Percentiles rank a stretch among this genome's conserved stretches.
Evolutionary conservation across 768 basidiomycete genomes (phyloP).

Genomic region (Leccinum pellstonianum): DNA sequence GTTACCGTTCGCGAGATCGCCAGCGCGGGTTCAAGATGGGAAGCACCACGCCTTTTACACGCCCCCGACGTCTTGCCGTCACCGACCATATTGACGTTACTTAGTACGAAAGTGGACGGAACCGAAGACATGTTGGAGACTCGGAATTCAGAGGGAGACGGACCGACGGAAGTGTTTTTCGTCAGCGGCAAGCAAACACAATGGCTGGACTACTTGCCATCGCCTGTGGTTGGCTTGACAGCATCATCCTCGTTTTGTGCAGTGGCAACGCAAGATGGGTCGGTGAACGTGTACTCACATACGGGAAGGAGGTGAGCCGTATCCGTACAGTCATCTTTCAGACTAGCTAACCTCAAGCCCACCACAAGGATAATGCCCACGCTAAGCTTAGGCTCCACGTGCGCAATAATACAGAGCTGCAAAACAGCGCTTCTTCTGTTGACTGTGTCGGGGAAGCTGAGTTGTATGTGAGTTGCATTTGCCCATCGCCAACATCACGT

Average conservation of each 20-base stretch:
- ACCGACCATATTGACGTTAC: slow-evolving; percentile 58
- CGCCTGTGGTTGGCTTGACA: slow-evolving; percentile 63
- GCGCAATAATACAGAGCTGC: slow-evolving; percentile 64
- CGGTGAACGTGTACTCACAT: slow-evolving; percentile 78
- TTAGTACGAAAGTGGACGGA: slow-evolving; percentile 62
- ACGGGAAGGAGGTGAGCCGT: slow-evolving; percentile 73
- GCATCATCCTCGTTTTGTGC: slow-evolving; percentile 70
- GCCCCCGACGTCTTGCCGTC: slow-evolving; percentile 35
- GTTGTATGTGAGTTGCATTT: slow-evolving; percentile 60
- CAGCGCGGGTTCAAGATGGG: slow-evolving; percentile 14
- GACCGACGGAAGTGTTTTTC: slow-evolving; percentile 67
- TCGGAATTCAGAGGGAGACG: slow-evolving; percentile 67
- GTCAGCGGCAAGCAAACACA: slow-evolving; percentile 65
- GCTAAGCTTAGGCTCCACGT: slow-evolving; percentile 67
- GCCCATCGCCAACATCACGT: not conserved
- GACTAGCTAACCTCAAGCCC: slow-evolving; percentile 2
- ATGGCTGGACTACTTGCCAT: slow-evolving; percentile 88
- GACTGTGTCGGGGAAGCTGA: slow-evolving; percentile 68
- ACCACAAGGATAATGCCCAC: slow-evolving; percentile 69
- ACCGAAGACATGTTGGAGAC: slow-evolving; percentile 72
- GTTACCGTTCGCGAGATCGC: slow-evolving; percentile 57
- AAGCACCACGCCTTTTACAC: slow-evolving; percentile 22
- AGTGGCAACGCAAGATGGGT: slow-evolving; percentile 75
- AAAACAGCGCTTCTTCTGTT: slow-evolving; percentile 68
- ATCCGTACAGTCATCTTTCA: not conserved